Percentiles rank a stretch among this genome's conserved stretches.
phyloP scores from a whole-genome alignment of 108 stramenopile genomes.

The Cyclostephanos invisitatus region DNA sequence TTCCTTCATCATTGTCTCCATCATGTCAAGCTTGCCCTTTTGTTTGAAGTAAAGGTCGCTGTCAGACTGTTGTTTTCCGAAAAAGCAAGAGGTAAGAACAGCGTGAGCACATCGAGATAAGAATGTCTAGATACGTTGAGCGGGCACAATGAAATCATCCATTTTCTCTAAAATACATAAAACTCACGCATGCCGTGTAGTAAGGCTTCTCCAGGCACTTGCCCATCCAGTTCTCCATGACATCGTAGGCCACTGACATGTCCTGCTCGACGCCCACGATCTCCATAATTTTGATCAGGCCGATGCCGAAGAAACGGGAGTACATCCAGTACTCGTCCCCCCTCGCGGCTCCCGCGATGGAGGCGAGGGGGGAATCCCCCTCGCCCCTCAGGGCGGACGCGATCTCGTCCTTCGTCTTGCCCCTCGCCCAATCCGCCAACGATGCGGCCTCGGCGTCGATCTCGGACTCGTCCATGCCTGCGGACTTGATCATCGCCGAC shows the following conservation, averaged over 20 bases:
- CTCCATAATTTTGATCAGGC: constrained; percentile 85
- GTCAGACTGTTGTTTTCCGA: constrained; percentile 61
- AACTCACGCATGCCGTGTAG: constrained; percentile 89
- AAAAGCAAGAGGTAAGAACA: constrained; percentile 14
- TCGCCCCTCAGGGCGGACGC: constrained; percentile 81
- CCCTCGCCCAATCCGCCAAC: constrained; percentile 81
- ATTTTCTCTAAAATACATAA: background rate
- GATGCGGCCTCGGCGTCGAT: constrained; percentile 76
- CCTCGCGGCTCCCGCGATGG: constrained; percentile 68
- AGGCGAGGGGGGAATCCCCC: constrained; percentile 68
- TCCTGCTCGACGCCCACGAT: constrained; percentile 80
- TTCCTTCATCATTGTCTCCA: constrained; percentile 98
- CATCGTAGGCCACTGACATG: constrained; percentile 87
- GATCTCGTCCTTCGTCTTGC: constrained; percentile 88
- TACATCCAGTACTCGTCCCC: constrained; percentile 91
- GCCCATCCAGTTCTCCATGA: constrained; percentile 89
- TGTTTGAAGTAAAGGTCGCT: constrained; percentile 82
- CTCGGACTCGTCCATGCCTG: constrained; percentile 79
- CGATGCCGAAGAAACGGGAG: constrained; percentile 87
- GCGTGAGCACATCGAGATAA: background rate
- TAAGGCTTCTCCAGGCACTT: constrained; percentile 76
- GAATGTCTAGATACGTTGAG: background rate
- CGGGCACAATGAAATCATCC: background rate
- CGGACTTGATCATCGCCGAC: constrained; percentile 76
- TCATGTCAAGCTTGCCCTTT: constrained; percentile 91